Evolutionary conservation across 352 stramenopile species (phyloP).

Genomic region (Thraustochytrium striatum): DNA sequence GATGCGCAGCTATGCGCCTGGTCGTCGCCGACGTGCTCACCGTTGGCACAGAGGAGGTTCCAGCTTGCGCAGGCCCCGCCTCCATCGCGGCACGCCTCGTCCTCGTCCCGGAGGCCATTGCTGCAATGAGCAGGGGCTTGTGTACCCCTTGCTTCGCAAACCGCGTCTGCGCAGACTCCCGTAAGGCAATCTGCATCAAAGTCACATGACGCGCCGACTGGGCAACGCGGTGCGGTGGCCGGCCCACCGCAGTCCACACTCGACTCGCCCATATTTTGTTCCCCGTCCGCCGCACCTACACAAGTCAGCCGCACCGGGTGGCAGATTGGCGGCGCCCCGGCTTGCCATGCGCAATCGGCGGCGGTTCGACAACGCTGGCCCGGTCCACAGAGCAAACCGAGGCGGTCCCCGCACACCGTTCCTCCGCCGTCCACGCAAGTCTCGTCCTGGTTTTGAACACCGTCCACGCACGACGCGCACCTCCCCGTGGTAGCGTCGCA

Average conservation of each 20-base stretch:
- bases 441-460: slow-evolving; percentile 6
- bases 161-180: not conserved
- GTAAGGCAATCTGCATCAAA: slow-evolving; percentile 2
- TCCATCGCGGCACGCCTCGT: not conserved
- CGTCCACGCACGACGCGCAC: slow-evolving; percentile 16
- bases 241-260: slow-evolving; percentile 30
- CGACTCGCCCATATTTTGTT: not conserved
- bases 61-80: not conserved
- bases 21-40: not conserved
- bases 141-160: not conserved
- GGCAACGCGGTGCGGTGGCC: not conserved
- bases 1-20: not conserved
- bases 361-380: not conserved
- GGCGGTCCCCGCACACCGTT: not conserved
- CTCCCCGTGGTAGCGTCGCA: not conserved
- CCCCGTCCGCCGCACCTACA: not conserved
- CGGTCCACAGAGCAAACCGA: not conserved
- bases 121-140: not conserved
- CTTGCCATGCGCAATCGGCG: not conserved
- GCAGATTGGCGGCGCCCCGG: not conserved
- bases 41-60: not conserved
- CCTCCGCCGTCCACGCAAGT: slow-evolving; percentile 28
- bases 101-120: not conserved
- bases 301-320: not conserved
- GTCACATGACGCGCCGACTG: not conserved